phyloP scores from a whole-genome alignment of 257 asterid genomes.

The Nemophila menziesii region DNA sequence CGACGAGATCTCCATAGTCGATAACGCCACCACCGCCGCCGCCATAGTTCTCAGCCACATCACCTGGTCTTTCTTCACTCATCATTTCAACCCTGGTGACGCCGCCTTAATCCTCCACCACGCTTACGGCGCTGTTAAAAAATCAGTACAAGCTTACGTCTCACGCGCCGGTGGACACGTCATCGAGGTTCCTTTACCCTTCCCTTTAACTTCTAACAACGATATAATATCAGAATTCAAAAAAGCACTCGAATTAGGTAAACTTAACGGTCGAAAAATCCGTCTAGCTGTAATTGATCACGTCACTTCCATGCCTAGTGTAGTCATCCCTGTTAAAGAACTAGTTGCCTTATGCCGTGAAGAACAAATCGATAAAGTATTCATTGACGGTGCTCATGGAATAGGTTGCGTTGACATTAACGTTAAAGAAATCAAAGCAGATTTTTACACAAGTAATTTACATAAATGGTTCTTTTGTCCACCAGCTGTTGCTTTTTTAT shows the following conservation, averaged over 20 bases:
- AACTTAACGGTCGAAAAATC: constrained; percentile 36
- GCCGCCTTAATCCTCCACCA: constrained; percentile 64
- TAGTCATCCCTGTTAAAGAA: constrained; percentile 57
- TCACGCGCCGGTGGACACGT: constrained; percentile 77
- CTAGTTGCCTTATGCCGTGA: constrained; percentile 58
- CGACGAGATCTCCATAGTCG: constrained; percentile 73
- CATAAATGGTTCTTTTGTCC: constrained; percentile 85
- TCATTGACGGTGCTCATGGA: constrained; percentile 76
- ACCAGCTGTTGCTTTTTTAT: constrained; percentile 58
- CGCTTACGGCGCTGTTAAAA: constrained; percentile 79
- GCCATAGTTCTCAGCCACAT: constrained; percentile 66
- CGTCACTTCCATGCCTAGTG: constrained; percentile 77
- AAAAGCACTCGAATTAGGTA: constrained; percentile 51
- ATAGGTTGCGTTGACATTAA: constrained; percentile 64
- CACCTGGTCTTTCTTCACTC: constrained; percentile 48
- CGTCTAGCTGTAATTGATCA: constrained; percentile 77
- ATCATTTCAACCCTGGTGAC: constrained; percentile 42
- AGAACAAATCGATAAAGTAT: constrained; percentile 53
- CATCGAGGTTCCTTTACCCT: constrained; percentile 73
- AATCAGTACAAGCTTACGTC: constrained; percentile 62
- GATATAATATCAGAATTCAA: constrained; percentile 49
- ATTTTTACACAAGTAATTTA: constrained; percentile 63
- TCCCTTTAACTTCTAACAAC: constrained; percentile 42
- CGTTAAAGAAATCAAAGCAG: constrained; percentile 62
- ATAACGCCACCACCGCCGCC: constrained; percentile 88